Conservation (phyloP, 2,329 filamentous ascomycete genomes). For the Ploettnerulaceae sp. region DNA sequence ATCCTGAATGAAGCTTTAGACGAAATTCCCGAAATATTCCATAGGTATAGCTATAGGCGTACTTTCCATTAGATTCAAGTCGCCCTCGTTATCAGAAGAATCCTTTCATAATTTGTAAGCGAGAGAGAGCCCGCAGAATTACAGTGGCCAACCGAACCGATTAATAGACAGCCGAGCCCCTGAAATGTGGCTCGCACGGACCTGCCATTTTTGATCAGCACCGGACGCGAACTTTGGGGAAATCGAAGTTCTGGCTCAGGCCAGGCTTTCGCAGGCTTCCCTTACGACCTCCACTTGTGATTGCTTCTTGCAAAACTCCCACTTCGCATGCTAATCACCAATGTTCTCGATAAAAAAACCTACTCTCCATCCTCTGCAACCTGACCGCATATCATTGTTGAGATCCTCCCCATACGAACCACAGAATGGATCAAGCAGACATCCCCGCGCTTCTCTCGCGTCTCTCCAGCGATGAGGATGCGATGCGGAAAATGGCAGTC, state of each 20-base stretch:
- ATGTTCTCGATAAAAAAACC: background rate
- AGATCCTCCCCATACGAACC: background rate
- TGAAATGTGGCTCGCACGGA: background rate
- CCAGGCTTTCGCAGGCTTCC: too few relatives aligned
- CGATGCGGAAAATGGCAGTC: conserved; percentile 94
- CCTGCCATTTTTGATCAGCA: conserved; percentile 1
- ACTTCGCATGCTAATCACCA: too few relatives aligned
- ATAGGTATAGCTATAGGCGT: too few relatives aligned
- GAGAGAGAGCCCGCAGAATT: too few relatives aligned
- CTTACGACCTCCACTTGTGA: too few relatives aligned
- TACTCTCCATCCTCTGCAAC: background rate
- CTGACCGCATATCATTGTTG: background rate
- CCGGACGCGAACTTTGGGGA: conserved; percentile 1
- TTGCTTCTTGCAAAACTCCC: too few relatives aligned
- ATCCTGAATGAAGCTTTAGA: too few relatives aligned
- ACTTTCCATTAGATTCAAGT: too few relatives aligned
- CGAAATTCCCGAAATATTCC: too few relatives aligned
- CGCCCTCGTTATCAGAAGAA: too few relatives aligned
- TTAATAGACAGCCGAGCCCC: conserved; percentile 2
- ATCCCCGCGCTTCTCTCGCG: conserved; percentile 61
- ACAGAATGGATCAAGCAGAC: conserved; percentile 57
- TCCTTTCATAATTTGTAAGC: too few relatives aligned
- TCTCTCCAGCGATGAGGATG: conserved; percentile 71
- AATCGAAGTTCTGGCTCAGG: background rate
- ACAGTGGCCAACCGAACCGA: too few relatives aligned